These are phyloP conservation scores for Dioszegia hungarica DNA, from an alignment of 768 basidiomycete species.

Conservation along the genomic window DNA sequence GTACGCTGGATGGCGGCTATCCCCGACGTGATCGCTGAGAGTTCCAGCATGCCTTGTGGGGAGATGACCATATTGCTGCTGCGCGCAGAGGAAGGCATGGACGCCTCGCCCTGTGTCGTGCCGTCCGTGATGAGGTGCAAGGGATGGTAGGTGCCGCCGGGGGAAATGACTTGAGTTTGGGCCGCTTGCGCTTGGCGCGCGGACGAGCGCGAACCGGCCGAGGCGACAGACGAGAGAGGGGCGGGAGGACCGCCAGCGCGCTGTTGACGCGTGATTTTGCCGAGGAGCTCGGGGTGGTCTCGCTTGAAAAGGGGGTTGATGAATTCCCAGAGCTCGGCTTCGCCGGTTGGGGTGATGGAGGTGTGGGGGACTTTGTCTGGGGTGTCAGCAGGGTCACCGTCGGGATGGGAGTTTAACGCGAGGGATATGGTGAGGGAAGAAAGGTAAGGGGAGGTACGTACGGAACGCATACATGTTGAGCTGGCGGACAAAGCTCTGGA, in stretches of 20 bases:
- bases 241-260: constrained; percentile 24
- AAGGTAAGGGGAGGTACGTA: constrained; percentile 53
- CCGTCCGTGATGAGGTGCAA: constrained; percentile 39
- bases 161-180: not conserved
- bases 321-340: constrained; percentile 65
- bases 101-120: constrained; percentile 31
- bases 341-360: constrained; percentile 82
- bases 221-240: constrained; percentile 11
- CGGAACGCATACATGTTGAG: constrained; percentile 56
- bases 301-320: constrained; percentile 82
- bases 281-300: constrained; percentile 80
- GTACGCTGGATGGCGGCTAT: constrained; percentile 84
- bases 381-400: not conserved
- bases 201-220: not conserved
- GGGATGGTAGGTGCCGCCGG: constrained; percentile 8
- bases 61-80: constrained; percentile 18
- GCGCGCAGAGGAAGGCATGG: constrained; percentile 10
- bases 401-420: not conserved
- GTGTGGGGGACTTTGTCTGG: constrained; percentile 70
- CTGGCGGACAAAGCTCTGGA: constrained; percentile 49
- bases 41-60: constrained; percentile 55
- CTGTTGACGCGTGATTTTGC: constrained; percentile 76
- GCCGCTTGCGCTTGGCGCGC: not conserved
- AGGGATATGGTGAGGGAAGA: too few species aligned
- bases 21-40: constrained; percentile 71